Conservation (phyloP, 352 stramenopile species). For the Pythium folliculosum region DNA sequence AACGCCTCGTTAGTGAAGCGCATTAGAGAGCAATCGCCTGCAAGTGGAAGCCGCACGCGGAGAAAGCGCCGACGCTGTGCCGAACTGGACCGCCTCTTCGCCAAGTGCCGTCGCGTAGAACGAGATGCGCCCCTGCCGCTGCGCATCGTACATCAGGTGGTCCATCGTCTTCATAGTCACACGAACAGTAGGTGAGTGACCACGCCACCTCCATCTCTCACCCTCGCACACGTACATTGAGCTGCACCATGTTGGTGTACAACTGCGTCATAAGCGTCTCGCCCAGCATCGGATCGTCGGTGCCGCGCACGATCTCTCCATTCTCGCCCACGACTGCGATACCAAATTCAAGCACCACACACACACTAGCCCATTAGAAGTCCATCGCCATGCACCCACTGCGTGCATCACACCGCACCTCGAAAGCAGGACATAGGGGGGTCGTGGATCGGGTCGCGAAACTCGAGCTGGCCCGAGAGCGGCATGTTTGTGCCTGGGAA, state of each 20-base stretch:
- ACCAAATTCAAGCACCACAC: background rate
- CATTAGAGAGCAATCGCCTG: background rate
- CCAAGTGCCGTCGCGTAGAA: slow-evolving; percentile 96
- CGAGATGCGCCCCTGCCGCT: slow-evolving; percentile 92
- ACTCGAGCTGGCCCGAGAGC: slow-evolving; percentile 86
- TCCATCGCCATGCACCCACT: background rate
- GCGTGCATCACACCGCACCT: slow-evolving; percentile 41
- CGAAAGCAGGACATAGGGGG: slow-evolving; percentile 89
- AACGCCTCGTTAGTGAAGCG: no score
- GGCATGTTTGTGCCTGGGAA: slow-evolving; percentile 88
- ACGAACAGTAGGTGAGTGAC: background rate
- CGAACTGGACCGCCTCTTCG: slow-evolving; percentile 97
- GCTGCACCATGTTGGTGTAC: slow-evolving; percentile 83
- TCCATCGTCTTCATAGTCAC: slow-evolving; percentile 90
- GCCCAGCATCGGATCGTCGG: slow-evolving; percentile 71
- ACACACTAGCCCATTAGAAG: background rate
- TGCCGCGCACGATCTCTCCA: slow-evolving; percentile 75
- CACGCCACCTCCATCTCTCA: background rate
- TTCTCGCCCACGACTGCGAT: slow-evolving; percentile 81
- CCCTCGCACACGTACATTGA: slow-evolving; percentile 48
- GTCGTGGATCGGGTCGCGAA: slow-evolving; percentile 85
- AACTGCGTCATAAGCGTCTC: slow-evolving; percentile 82
- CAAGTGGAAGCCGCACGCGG: slow-evolving; percentile 25
- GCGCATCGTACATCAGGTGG: slow-evolving; percentile 96
- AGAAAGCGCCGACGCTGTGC: slow-evolving; percentile 90